Evolutionary conservation across 495 filamentous ascomycete genomes (phyloP).

Genomic region (Achaetomiella virescens): DNA sequence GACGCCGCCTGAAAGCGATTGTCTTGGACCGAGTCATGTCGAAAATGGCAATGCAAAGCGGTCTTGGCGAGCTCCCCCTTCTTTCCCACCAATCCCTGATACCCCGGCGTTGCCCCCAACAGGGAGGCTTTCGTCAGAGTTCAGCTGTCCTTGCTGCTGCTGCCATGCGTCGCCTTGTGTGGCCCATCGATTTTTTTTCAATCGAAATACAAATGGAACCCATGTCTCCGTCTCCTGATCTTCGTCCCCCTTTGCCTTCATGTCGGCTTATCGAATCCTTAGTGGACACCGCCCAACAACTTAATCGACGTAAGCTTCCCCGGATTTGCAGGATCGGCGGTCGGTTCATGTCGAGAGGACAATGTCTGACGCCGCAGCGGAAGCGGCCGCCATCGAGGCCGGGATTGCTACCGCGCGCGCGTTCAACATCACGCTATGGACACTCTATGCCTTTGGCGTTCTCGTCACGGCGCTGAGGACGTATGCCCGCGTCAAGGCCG

Average conservation of each 20-base stretch:
- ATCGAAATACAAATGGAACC: neutral
- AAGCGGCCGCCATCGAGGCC: conserved; percentile 31
- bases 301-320: neutral
- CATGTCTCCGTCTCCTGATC: neutral
- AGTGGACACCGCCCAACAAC: neutral
- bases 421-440: conserved; percentile 41
- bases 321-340: no score
- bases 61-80: no score
- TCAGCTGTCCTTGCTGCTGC: no score
- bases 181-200: neutral
- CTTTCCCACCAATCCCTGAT: no score
- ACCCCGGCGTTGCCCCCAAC: no score
- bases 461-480: conserved; percentile 32
- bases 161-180: neutral
- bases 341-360: neutral
- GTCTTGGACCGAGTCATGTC: no score
- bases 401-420: conserved; percentile 26
- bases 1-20: no score
- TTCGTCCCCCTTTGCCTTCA: neutral
- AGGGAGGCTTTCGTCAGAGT: no score
- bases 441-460: conserved; percentile 38
- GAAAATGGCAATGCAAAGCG: no score
- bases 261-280: neutral
- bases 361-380: neutral
- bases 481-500: conserved; percentile 29